Evolutionary conservation across 768 basidiomycete genomes (phyloP).

Genomic region (Megacollybia marginata): DNA sequence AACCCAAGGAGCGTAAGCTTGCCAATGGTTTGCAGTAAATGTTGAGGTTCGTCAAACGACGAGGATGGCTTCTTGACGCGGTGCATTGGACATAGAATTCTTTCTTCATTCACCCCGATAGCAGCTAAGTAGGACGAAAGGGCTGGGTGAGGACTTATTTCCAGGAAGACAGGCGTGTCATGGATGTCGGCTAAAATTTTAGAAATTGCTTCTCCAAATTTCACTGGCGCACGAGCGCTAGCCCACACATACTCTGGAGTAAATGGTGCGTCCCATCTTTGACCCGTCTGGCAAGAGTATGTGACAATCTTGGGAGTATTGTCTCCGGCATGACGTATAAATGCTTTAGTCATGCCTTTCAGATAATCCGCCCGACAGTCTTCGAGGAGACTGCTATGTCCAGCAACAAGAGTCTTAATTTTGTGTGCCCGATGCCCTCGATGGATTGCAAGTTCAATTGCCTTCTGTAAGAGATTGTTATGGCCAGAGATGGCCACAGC

Average conservation of each 20-base stretch:
- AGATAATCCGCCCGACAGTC: no score
- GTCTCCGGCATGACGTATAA: neutral
- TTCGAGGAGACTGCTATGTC: no score
- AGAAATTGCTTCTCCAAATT: constrained; percentile 23
- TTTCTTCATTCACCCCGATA: neutral
- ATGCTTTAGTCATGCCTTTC: no score
- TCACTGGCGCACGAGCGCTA: constrained; percentile 27
- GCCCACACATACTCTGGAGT: constrained; percentile 34
- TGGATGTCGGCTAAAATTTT: constrained; percentile 12
- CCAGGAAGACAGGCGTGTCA: constrained; percentile 23
- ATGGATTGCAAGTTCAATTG: no score
- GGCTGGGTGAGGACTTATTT: constrained; percentile 32
- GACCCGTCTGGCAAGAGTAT: no score
- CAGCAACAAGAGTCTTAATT: no score
- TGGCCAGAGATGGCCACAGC: no score
- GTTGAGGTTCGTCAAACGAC: constrained; percentile 14
- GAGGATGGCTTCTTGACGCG: constrained; percentile 16
- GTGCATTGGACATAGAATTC: constrained; percentile 5
- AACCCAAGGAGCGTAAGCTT: constrained; percentile 7
- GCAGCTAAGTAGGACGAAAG: constrained; percentile 24
- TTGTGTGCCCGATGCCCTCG: no score
- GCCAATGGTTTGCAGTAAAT: constrained; percentile 20
- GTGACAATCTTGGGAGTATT: no score
- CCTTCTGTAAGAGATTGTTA: no score
- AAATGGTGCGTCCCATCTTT: no score